Percentiles rank a stretch among this genome's conserved stretches.
Conservation (phyloP, 2,329 filamentous ascomycete species). For the Myriosclerotinia scirpicola region DNA sequence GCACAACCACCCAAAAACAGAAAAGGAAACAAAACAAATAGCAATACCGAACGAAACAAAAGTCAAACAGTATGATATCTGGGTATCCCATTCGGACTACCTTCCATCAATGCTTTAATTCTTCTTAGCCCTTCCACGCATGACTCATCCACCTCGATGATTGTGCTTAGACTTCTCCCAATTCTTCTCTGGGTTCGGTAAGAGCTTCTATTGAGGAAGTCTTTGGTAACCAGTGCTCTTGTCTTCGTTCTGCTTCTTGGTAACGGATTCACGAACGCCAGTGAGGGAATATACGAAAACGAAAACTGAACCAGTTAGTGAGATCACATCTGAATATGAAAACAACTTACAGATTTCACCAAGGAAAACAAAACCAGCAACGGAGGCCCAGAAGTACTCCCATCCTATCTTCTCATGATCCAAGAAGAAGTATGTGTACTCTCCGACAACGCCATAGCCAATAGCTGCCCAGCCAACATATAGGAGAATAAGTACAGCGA, state of each 20-base stretch:
- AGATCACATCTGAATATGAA: neutral
- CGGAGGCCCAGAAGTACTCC: conserved; percentile 33
- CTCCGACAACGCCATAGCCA: conserved; percentile 34
- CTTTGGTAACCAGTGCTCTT: conserved; percentile 31
- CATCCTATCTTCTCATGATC: conserved; percentile 36
- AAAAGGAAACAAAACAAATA: neutral
- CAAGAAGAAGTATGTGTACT: conserved; percentile 39
- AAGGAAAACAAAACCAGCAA: conserved; percentile 30
- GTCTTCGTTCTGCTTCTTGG: conserved; percentile 28
- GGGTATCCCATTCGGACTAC: neutral
- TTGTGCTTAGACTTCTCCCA: neutral
- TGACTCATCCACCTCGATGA: conserved; percentile 10
- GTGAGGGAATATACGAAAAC: conserved; percentile 32
- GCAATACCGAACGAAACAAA: conserved; percentile 12
- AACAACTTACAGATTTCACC: conserved; percentile 33
- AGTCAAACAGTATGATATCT: conserved; percentile 6
- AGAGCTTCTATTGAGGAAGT: conserved; percentile 30
- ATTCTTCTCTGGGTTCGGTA: neutral
- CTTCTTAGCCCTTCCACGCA: conserved; percentile 6
- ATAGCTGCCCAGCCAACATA: conserved; percentile 40
- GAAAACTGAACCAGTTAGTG: conserved; percentile 27
- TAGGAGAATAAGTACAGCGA: conserved; percentile 30
- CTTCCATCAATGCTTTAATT: conserved; percentile 4
- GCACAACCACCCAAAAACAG: neutral
- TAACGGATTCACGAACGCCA: conserved; percentile 31